These are phyloP conservation scores for Xylaria sp. DNA, from an alignment of 2,329 filamentous ascomycete genomes.

Conservation along the genomic window DNA sequence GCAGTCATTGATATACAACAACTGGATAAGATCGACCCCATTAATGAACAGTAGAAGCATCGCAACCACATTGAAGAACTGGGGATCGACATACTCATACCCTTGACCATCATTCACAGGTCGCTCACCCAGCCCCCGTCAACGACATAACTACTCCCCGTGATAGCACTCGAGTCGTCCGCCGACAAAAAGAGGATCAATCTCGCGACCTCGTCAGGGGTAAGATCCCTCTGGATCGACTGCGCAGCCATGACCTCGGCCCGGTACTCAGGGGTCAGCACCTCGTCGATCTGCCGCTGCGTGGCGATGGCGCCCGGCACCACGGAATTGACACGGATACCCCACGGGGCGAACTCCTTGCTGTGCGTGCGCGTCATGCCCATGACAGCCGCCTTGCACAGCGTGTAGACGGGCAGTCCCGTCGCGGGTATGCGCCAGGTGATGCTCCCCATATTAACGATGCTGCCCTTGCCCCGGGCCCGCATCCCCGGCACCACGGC, in stretches of 20 bases:
- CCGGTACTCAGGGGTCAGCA: constrained; percentile 50
- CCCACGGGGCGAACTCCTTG: constrained; percentile 45
- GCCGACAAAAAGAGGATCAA: constrained; percentile 52
- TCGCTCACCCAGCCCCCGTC: constrained; percentile 46
- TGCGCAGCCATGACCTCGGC: constrained; percentile 47
- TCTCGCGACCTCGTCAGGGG: constrained; percentile 52
- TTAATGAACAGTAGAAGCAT: no score
- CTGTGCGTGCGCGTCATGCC: constrained; percentile 47
- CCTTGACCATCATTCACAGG: constrained; percentile 11
- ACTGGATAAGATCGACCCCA: no score
- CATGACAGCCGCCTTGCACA: constrained; percentile 47
- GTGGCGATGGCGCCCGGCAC: constrained; percentile 57
- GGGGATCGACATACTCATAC: not conserved
- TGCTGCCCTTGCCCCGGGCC: constrained; percentile 39
- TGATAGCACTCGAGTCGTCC: constrained; percentile 54
- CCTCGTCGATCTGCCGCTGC: constrained; percentile 49
- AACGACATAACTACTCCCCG: constrained; percentile 49
- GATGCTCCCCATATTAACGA: constrained; percentile 50
- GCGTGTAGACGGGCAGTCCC: constrained; percentile 43
- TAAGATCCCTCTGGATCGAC: constrained; percentile 48
- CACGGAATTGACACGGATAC: constrained; percentile 53
- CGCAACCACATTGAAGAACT: no score
- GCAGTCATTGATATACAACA: no score
- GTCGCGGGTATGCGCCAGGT: constrained; percentile 45
- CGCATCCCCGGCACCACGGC: constrained; percentile 45